Evolutionary conservation across 2,329 filamentous ascomycete genomes (phyloP).

Genomic region (Scleromitrula shiraiana): DNA sequence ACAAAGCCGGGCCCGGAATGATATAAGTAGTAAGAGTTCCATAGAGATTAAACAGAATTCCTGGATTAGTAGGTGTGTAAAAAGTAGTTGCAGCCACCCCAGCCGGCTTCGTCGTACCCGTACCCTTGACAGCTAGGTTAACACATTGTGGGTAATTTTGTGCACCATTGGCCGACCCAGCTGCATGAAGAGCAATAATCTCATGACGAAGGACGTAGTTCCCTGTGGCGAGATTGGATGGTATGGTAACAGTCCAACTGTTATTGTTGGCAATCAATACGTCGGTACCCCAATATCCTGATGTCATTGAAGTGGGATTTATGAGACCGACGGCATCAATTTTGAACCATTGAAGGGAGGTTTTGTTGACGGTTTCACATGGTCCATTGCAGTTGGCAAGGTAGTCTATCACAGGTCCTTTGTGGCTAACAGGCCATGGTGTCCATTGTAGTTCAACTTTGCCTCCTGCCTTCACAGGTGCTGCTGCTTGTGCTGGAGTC

Average conservation of each 20-base stretch:
- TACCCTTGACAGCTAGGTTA: conserved; percentile 39
- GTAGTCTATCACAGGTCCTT: conserved; percentile 32
- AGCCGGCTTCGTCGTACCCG: conserved; percentile 32
- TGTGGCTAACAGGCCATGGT: conserved; percentile 55
- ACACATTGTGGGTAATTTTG: conserved; percentile 44
- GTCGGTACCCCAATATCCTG: conserved; percentile 37
- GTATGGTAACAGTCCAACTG: conserved; percentile 42
- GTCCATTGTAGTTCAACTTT: conserved; percentile 54
- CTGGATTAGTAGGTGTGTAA: conserved; percentile 35
- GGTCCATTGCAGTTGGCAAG: conserved; percentile 31
- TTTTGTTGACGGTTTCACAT: conserved; percentile 35
- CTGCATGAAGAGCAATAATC: conserved; percentile 26
- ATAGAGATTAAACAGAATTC: conserved; percentile 36
- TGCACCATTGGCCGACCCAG: conserved; percentile 34
- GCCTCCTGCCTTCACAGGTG: conserved; percentile 52
- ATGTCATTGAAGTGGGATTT: conserved; percentile 19
- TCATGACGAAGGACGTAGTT: conserved; percentile 46
- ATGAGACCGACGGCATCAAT: conserved; percentile 34
- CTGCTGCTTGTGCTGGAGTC: conserved; percentile 41
- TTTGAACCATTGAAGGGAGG: conserved; percentile 36
- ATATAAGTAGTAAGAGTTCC: conserved; percentile 25
- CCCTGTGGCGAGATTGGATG: conserved; percentile 35
- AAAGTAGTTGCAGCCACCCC: conserved; percentile 34
- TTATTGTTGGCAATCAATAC: conserved; percentile 46
- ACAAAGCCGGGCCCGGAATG: conserved; percentile 32